Evolutionary conservation across 2,329 filamentous ascomycete species (phyloP), one percentile per base, ranked within the genome.

Genomic region (Aspergillus sp.): DNA sequence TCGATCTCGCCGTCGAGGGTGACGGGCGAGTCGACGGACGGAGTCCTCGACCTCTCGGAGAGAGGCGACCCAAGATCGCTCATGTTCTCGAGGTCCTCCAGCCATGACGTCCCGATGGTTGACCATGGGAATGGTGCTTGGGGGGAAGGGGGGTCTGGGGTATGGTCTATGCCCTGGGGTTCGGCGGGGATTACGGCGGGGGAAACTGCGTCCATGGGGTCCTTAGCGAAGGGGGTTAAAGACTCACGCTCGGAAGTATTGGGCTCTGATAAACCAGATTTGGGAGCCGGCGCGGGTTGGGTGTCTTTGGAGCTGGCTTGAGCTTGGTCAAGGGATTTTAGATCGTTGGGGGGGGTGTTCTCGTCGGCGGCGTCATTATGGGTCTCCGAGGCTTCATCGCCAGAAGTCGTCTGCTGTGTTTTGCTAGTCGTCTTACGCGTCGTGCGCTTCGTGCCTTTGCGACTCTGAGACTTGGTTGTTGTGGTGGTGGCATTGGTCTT

Each of bases 361-460:
- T 47, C 44, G 29, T 23, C 5, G 4, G 43, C 54, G 9, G 52
- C 42, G 9, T 51, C 47, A 10, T 53, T 45, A 29, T 20, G n/a
- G 3, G 51, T 43, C n/a, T 55, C 46, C 16, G 53, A 44, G 13
- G 23, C 42, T 31, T 55, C 46, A 41, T 50, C 48, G 9, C 43
- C 46, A 11, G 58, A 36, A 3, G 46, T 21, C 13, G 53, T 19
- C 20, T 56, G 43, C 16, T 14, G 38, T 3, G 53, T 49, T 45
- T 52, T 58, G 19, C 56, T 56, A 19, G 53, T 53, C 5, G 56
- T 46, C 49, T 52, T 58, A 41, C 57, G 60, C 20, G 52, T 57
- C 36, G 47, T 46, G 29, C 57, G 54, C 31, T 52, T 50, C 3
- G 58, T 23, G 14, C 44, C 47, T 38, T 56, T 59, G 41, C 31